Evolutionary conservation across 768 basidiomycete genomes (phyloP).

Genomic region (Trametopsis cervina): DNA sequence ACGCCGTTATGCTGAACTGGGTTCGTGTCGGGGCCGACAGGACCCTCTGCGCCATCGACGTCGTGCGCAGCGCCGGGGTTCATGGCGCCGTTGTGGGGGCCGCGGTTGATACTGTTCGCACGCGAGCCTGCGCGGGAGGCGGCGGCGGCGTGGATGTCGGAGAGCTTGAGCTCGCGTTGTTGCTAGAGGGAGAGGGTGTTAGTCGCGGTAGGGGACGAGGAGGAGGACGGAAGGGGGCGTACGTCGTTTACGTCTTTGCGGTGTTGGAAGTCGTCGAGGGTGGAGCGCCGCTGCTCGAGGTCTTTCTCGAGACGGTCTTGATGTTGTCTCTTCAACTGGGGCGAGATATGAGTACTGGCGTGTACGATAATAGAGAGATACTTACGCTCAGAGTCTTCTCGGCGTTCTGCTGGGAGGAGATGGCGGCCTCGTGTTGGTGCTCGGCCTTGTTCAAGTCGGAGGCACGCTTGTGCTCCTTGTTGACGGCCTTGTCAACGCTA

Average conservation of each 20-base stretch:
- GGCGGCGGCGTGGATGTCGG: constrained; percentile 20
- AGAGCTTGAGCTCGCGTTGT: constrained; percentile 18
- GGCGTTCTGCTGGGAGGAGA: constrained; percentile 34
- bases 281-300: constrained; percentile 18
- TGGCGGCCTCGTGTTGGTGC: constrained; percentile 43
- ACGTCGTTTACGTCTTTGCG: constrained; percentile 26
- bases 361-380: too few species aligned
- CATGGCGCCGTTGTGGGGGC: constrained; percentile 1
- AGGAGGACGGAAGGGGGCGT: constrained; percentile 6
- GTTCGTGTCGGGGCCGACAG: neutral
- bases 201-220: constrained; percentile 1
- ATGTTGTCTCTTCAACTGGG: constrained; percentile 23
- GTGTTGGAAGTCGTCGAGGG: constrained; percentile 21
- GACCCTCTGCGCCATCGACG: constrained; percentile 3
- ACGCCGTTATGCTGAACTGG: neutral
- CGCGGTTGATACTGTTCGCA: constrained; percentile 10
- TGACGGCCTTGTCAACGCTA: constrained; percentile 38
- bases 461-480: constrained; percentile 44
- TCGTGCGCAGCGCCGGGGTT: constrained; percentile 6
- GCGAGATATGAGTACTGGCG: too few species aligned
- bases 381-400: constrained; percentile 39
- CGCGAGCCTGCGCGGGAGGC: constrained; percentile 14
- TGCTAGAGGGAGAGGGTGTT: constrained; percentile 11
- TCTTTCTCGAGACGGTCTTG: constrained; percentile 19
- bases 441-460: constrained; percentile 45